These are phyloP conservation scores for Coemansia reversa DNA, from an alignment of 192 early-diverging fungal species.

Conservation along the genomic window DNA sequence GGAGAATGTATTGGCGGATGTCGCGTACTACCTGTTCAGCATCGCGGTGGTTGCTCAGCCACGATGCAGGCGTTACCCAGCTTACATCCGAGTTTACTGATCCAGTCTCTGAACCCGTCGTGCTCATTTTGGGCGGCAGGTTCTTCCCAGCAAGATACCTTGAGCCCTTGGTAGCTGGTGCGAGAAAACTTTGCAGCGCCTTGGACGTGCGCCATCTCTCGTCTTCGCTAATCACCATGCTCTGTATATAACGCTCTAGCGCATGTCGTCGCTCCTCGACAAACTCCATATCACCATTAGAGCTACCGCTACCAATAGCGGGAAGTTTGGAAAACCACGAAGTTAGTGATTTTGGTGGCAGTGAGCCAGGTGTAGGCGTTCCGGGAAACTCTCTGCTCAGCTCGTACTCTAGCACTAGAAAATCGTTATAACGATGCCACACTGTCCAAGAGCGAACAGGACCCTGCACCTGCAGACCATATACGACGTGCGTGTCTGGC, in stretches of 20 bases:
- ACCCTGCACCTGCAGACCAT: conserved; percentile 71
- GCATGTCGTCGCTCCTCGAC: conserved; percentile 72
- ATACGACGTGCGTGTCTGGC: conserved; percentile 64
- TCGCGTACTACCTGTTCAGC: conserved; percentile 66
- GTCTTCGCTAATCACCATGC: conserved; percentile 69
- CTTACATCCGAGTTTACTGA: conserved; percentile 22
- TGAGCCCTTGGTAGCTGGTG: conserved; percentile 32
- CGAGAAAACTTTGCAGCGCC: conserved; percentile 75
- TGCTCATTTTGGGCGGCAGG: conserved; percentile 13
- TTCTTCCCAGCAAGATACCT: conserved; percentile 58
- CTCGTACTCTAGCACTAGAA: conserved; percentile 67
- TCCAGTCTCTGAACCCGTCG: conserved; percentile 36
- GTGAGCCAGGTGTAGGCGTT: conserved; percentile 56
- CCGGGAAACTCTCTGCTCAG: conserved; percentile 67
- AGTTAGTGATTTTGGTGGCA: conserved; percentile 77
- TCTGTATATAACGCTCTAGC: conserved; percentile 76
- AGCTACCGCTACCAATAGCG: conserved; percentile 12
- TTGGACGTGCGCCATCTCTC: conserved; percentile 72
- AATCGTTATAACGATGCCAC: conserved; percentile 86
- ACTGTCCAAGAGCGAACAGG: conserved; percentile 82
- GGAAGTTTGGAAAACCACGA: conserved; percentile 51
- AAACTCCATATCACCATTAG: conserved; percentile 30
- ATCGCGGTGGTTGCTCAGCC: conserved; percentile 74
- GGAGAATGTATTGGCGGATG: conserved; percentile 69
- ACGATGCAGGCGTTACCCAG: conserved; percentile 69